Evolutionary conservation across 352 stramenopile genomes (phyloP), one percentile per base, ranked within the genome.

Genomic region (Globisporangium apiculatum): DNA sequence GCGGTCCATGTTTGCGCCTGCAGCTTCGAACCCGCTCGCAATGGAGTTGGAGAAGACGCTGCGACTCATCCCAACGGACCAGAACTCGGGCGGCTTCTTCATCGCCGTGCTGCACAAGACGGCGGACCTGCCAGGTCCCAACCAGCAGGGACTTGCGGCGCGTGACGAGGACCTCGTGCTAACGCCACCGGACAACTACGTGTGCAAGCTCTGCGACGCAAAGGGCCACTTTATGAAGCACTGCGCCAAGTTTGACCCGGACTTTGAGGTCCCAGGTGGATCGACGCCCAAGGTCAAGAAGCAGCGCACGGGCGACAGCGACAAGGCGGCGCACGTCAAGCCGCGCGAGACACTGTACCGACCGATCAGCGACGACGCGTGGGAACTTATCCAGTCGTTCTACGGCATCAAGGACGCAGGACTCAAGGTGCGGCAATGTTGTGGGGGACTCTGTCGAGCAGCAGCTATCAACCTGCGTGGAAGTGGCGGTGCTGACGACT

Each of bases 71-170:
- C 97, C 97, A 1, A 98, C 98, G 41, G 95, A 99, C 67, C 88
- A 99, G 60, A 95, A 99, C 69, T 98, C 96, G 5, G 97, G 97
- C 42, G 97, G 97, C 5, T 99, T 99, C 69, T 99, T 99, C 69
- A 86, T 99, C 46, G 89, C 91, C n/a, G 82, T 99, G 38, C 79
- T 99, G 31, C 68, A 78, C 43, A 98, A 98, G 57, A 61, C 71
- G 40, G 58, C 58, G 4, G 65, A 92, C 49, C 61, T 92, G 36
- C 84, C 84, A 2, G 76, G 77, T 9, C 69, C 70, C 14, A 64
- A 74, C 3, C 79, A 91, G 58, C 50, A 73, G 53, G 79, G 82
- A 24, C 64, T 93, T 17, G 15, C 64, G 0, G 57, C 65, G 1
- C 51, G 75, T 9, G 68, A 74, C 3, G 76, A 93, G 60, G 67